These are phyloP conservation scores for Blastomyces parvus DNA, from an alignment of 2,329 filamentous ascomycete genomes.

Conservation along the genomic window DNA sequence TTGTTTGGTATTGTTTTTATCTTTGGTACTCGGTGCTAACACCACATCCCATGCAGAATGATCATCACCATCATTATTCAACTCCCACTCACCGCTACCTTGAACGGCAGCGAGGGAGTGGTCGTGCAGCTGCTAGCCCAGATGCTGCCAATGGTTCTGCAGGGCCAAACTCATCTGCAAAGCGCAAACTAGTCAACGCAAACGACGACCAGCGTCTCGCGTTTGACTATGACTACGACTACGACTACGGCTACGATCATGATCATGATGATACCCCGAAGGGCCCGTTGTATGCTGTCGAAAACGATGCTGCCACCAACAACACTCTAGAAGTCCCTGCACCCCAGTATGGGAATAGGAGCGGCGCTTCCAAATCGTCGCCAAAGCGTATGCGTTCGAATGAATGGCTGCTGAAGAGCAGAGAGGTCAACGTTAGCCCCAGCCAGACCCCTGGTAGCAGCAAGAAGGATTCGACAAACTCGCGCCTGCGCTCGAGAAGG, in stretches of 20 bases:
- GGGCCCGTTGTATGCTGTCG: not conserved
- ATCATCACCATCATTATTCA: not conserved
- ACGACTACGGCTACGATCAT: not conserved
- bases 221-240: not conserved
- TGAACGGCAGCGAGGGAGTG: not conserved
- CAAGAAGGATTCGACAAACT: constrained; percentile 5
- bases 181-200: constrained; percentile 1
- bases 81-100: not conserved
- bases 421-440: constrained; percentile 6
- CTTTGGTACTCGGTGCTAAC: not conserved
- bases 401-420: constrained; percentile 34
- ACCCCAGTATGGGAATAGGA: constrained; percentile 3
- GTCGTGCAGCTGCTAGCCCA: not conserved
- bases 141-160: not conserved
- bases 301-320: not conserved
- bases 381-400: constrained; percentile 37
- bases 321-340: not conserved
- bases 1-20: not conserved
- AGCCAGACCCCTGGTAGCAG: constrained; percentile 1
- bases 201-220: not conserved
- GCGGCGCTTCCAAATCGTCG: constrained; percentile 12
- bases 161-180: not conserved
- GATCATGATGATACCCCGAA: constrained; percentile 1
- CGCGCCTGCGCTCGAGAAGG: constrained; percentile 11
- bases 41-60: not conserved